phyloP scores from a whole-genome alignment of 192 early-diverging fungal species.

The Radiomyces spectabilis region DNA sequence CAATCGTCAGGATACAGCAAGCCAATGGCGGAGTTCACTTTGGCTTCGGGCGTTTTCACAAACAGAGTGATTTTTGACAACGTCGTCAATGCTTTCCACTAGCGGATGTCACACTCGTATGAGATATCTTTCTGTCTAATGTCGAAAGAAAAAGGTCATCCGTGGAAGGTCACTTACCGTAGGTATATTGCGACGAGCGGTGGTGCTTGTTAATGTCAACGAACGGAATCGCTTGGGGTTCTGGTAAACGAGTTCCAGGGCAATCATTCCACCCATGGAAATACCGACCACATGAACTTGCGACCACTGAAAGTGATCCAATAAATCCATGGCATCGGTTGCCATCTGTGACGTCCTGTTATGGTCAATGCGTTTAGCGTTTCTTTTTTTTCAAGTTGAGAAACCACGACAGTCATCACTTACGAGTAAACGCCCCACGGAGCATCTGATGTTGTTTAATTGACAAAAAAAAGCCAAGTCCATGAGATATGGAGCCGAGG shows the following conservation, averaged over 20 bases:
- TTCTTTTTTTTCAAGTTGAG: too few species aligned
- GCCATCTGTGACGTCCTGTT: slow-evolving; percentile 73
- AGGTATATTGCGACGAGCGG: slow-evolving; percentile 42
- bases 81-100: slow-evolving; percentile 17
- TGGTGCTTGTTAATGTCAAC: slow-evolving; percentile 51
- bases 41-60: slow-evolving; percentile 15
- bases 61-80: slow-evolving; percentile 14
- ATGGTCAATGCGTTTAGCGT: too few species aligned
- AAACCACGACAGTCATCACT: not conserved
- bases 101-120: too few species aligned
- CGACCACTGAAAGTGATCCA: slow-evolving; percentile 71
- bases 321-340: slow-evolving; percentile 55
- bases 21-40: slow-evolving; percentile 18
- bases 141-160: not conserved
- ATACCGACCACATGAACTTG: slow-evolving; percentile 74
- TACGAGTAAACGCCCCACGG: slow-evolving; percentile 47
- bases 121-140: too few species aligned
- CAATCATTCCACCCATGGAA: slow-evolving; percentile 80
- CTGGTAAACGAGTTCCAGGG: slow-evolving; percentile 57
- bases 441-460: slow-evolving; percentile 41
- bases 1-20: slow-evolving; percentile 34
- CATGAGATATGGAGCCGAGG: too few species aligned
- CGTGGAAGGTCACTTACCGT: slow-evolving; percentile 7
- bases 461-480: not conserved
- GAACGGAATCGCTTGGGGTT: slow-evolving; percentile 52